Evolutionary conservation across 179 eudicot genomes (phyloP).

Genomic region (Actinidia polygama): DNA sequence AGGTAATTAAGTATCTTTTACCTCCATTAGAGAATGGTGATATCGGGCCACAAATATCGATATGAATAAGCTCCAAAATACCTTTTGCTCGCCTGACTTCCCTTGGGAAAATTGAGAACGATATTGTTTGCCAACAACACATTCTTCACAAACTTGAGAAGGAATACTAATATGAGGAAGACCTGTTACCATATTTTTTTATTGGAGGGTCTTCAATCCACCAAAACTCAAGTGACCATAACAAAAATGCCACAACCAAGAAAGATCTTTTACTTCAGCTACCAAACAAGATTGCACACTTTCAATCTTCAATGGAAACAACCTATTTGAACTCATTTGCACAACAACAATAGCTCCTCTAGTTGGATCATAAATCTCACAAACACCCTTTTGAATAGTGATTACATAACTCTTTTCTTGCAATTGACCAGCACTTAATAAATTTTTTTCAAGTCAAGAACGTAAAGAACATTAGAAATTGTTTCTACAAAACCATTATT

Average conservation of each 20-base stretch:
- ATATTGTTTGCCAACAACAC: too few relatives aligned
- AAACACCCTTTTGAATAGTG: conserved; percentile 15
- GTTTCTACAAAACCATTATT: conserved; percentile 27
- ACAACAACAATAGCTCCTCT: conserved; percentile 17
- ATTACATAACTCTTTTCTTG: conserved; percentile 32
- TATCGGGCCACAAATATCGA: conserved; percentile 10
- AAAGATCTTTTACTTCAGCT: not conserved
- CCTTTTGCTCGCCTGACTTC: conserved; percentile 4
- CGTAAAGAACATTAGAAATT: conserved; percentile 32
- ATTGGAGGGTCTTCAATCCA: too few relatives aligned
- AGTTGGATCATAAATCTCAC: conserved; percentile 9
- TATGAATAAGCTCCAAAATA: conserved; percentile 6
- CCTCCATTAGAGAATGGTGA: not conserved
- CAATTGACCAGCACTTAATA: conserved; percentile 34
- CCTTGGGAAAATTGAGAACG: conserved; percentile 2
- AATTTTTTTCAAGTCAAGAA: conserved; percentile 30
- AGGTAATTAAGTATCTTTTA: not conserved
- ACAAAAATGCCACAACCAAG: conserved; percentile 16
- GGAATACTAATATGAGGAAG: not conserved
- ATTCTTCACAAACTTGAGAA: conserved; percentile 15
- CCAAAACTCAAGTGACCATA: conserved; percentile 20
- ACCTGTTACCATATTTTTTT: conserved; percentile 9
- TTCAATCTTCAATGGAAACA: conserved; percentile 4
- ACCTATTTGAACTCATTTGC: conserved; percentile 16
- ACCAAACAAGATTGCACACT: not conserved